A percentile compares a stretch with the other conserved stretches of the same genome.
These are phyloP conservation scores for Gonapodya prolifera DNA, from an alignment of 192 early-diverging fungal species.

Conservation along the genomic window DNA sequence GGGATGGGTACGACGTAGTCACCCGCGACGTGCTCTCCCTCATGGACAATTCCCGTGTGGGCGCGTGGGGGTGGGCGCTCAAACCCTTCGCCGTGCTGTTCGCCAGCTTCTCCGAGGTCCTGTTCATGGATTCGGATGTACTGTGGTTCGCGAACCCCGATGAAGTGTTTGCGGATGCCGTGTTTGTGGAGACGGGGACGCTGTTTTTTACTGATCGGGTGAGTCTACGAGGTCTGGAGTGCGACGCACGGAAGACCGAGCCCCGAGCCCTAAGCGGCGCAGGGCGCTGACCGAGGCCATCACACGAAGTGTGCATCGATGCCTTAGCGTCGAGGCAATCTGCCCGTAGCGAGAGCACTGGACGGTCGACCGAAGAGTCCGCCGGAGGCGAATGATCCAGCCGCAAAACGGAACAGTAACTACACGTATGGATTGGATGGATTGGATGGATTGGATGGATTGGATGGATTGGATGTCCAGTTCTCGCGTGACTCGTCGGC, in stretches of 20 bases:
- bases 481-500: neutral
- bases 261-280: no score
- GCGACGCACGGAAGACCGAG: no score
- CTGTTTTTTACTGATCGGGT: slow-evolving; percentile 48
- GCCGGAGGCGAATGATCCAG: no score
- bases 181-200: slow-evolving; percentile 31
- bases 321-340: no score
- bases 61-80: slow-evolving; percentile 41
- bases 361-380: no score
- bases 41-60: slow-evolving; percentile 21
- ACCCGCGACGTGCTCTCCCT: slow-evolving; percentile 16
- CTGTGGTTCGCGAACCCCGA: slow-evolving; percentile 47
- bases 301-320: no score
- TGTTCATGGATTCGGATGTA: slow-evolving; percentile 61
- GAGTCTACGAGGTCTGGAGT: no score
- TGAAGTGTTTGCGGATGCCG: slow-evolving; percentile 29
- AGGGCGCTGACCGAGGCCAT: no score
- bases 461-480: neutral
- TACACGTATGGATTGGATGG: no score
- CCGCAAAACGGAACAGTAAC: no score
- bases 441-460: no score
- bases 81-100: slow-evolving; percentile 58
- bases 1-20: slow-evolving; percentile 17
- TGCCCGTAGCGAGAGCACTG: no score
- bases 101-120: slow-evolving; percentile 41